Evolutionary conservation across 139 green algal genomes (phyloP), one percentile per base, ranked within the genome.

Genomic region (Coelastrella sp.): DNA sequence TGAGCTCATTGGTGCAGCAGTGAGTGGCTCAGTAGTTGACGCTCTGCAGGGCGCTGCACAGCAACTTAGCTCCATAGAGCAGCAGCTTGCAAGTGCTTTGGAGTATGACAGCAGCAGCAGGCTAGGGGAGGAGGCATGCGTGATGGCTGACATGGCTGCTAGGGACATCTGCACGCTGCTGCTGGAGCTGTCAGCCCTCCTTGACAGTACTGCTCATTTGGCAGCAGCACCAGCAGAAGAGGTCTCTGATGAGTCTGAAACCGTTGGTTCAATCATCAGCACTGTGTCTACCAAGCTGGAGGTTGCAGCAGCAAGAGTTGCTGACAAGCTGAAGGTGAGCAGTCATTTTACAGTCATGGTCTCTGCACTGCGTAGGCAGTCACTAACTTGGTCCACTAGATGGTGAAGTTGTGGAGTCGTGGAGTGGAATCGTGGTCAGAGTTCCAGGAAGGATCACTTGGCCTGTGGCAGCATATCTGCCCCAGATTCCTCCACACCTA

Each of bases 221-320:
- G 74, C 58, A 83, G 78, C 78, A 83, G 78, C 78, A 83, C 25
- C 78, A 24, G 78, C 78, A 82, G 75, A 25, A 82, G 72, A 15
- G n/a, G 72, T 19, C 22, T 25, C 72, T 49, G 63, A 70, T 70
- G 63, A 70, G 63, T 70, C 15, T 49, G 35, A 49, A 3, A 49
- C 35, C 35, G 35, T 49, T 49, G 35, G 35, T 1, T 49, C 35
- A 49, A 3, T 49, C 35, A 49, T 49, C 35, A 49, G 3, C 63
- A 70, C 63, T 20, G 63, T 70, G 12, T 70, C 63, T 1, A 3
- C 0, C 11, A 70, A 25, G 68, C 68, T 76, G 19, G 17, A 25
- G 17, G 10, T 15, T 60, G 75, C 75, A 20, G 25, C 75, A 20
- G 11, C 75, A 17, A 59, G 75, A 22, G 17, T 22, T 19, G 75